Evolutionary conservation across 2,329 filamentous ascomycete species (phyloP), one percentile per base, ranked within the genome.

Genomic region (Cladosporium velox): DNA sequence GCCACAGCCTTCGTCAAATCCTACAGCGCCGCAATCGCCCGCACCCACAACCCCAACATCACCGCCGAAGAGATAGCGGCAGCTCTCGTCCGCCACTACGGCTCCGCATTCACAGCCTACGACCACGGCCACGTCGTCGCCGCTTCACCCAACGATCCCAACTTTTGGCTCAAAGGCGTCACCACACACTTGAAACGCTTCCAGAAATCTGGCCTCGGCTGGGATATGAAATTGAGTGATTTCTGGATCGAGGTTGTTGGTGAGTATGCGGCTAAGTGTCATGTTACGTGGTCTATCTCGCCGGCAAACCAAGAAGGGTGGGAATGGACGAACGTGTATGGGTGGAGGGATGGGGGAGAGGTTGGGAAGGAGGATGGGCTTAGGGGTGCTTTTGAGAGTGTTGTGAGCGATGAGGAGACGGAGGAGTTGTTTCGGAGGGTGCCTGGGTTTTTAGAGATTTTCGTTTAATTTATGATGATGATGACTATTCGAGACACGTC

Each of bases 11-110:
- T 63, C 34, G 49, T 55, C 11, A 14, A 44, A n/a, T 63, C 60
- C 32, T 63, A 63, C 49, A 49, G 47, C 47, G 49, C 34, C 14
- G 60, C 60, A 26, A 63, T 63, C 30, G 60, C 24, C 34, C 49
- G 47, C 14, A 30, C 49, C n/a, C 47, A 54, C 3, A 5, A 47
- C 7, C 32, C 49, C 10, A 55, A 44, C 11, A 44, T n/a, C 8
- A n/a, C 49, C 4, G 30, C 34, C 5, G 49, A 88, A n/a, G 41
- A 26, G 8, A 6, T 26, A 32, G 64, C 64, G 8, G 38, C 18
- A 28, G 51, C 59, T 34, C 65, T 67, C 26, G n/a, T 30, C 34
- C 24, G 64, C 7, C 66, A 67, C 59, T 67, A 67, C 64, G 26
- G 55, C 0, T 49, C 64, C 10, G 51, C n/a, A 15, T 62, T 66